Base-by-base conservation (phyloP, 225 moss, liverwort and hornwort genomes). In the Anthoceros angustus region DNA sequence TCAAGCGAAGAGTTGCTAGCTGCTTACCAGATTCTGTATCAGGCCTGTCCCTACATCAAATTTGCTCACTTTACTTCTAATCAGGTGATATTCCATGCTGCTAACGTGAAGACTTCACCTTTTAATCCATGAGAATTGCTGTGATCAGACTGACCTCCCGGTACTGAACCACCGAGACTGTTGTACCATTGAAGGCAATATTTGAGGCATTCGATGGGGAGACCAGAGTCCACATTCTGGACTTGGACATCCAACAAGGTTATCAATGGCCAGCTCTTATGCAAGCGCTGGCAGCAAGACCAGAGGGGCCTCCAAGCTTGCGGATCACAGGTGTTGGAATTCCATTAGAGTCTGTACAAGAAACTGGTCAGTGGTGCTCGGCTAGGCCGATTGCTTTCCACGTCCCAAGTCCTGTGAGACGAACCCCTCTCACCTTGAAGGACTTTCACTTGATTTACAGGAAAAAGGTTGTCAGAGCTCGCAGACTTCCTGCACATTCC, bases 191-290 rank as follows among this genome's bases (percentile, higher is more conserved):
- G 7, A 55, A 55, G 55, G 88, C 86, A 8, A 88, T 88, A 64
- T 73, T 88, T 2, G 86, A 86, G 72, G 88, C 88, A 4, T 83
- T 86, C 46, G 80, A 78, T 8, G 83, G 83, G 32, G 74, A 86
- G 41, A 74, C 73, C 69, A 74, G 78, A 63, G 81, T 86, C 7
- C 88, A 88, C 65, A 81, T 88, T 40, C 78, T 88, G 25, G 88
- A 88, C 60, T 83, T 83, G 63, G 86, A 86, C 70, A 73, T 88
- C 4, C 76, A 86, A 81, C 83, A 88, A 40, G 88, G 88, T 5
- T 45, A 86, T 11, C 88, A 88, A 68, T 88, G 88, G 88, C 86
- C 88, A 4, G 86, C 88, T n/a, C 75, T 88, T 63, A 86, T 88
- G 46, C 88, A 88, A 66, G 83, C 88, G 16, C 79, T 88, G 2